A percentile compares a stretch with the other conserved stretches of the same genome.
Evolutionary conservation across 495 filamentous ascomycete genomes (phyloP).

Genomic region (Penicillium bialowiezense): DNA sequence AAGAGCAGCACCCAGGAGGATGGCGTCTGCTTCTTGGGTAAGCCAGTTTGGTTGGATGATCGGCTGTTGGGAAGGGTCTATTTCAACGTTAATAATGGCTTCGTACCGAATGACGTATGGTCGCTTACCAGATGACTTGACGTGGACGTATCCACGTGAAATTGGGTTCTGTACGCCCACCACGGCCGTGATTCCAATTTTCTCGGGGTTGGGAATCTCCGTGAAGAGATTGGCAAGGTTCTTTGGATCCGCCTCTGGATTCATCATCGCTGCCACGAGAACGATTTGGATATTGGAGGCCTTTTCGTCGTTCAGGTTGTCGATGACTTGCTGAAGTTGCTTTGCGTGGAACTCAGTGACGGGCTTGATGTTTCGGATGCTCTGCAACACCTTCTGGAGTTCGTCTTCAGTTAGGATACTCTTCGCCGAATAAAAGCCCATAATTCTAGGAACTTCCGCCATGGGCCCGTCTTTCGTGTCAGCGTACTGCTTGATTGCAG

Average conservation of each 20-base stretch:
- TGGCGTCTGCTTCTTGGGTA: constrained; percentile 35
- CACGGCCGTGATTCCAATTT: constrained; percentile 6
- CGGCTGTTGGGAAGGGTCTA: constrained; percentile 20
- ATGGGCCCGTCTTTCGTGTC: constrained; percentile 15
- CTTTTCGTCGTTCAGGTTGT: constrained; percentile 17
- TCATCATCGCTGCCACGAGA: constrained; percentile 14
- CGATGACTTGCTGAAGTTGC: constrained; percentile 23
- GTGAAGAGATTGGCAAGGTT: background rate
- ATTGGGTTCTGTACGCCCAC: constrained; percentile 31
- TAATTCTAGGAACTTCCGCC: constrained; percentile 7
- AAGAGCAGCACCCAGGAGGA: constrained; percentile 29
- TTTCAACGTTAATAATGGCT: background rate
- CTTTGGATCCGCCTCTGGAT: constrained; percentile 6
- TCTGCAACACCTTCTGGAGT: constrained; percentile 16
- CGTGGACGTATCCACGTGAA: constrained; percentile 56
- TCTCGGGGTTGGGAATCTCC: constrained; percentile 12
- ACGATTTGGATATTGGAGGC: constrained; percentile 27
- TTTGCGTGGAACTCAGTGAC: constrained; percentile 20
- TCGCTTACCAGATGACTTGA: constrained; percentile 27
- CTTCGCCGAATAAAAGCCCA: constrained; percentile 25
- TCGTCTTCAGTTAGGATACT: constrained; percentile 19
- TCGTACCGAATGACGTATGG: background rate
- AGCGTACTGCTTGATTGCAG: constrained; percentile 17
- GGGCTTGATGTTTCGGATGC: constrained; percentile 17
- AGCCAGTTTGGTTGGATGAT: constrained; percentile 26